Conservation (phyloP, 208 protist species). For the Trypanosoma cruzi region DNA sequence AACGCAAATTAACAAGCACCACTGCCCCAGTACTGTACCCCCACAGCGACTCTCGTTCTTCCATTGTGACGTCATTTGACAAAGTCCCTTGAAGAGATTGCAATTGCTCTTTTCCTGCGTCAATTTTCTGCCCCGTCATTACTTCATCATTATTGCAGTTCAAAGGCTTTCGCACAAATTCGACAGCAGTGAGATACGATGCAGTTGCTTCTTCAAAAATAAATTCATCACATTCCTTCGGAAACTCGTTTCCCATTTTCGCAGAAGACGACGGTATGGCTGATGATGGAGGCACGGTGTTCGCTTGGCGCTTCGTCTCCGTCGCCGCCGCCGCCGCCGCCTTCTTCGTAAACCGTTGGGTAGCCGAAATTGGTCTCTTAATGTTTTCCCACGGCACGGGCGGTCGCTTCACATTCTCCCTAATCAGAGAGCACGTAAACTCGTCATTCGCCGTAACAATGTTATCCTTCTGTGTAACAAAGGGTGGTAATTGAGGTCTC, state of each 20-base stretch:
- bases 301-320: not conserved
- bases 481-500: not conserved
- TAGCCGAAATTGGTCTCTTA: not conserved
- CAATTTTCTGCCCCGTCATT: not conserved
- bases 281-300: not conserved
- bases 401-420: constrained; percentile 3
- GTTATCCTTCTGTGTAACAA: not conserved
- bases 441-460: constrained; percentile 10
- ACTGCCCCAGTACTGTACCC: constrained; percentile 43
- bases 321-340: too few species aligned
- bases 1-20: constrained; percentile 25
- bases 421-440: constrained; percentile 11
- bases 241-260: not conserved
- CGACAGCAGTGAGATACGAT: constrained; percentile 18
- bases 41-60: constrained; percentile 30
- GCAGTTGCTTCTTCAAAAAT: constrained; percentile 17
- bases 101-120: not conserved
- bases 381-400: constrained; percentile 35
- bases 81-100: not conserved
- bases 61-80: not conserved
- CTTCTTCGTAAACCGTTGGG: not conserved
- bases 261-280: too few species aligned
- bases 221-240: not conserved
- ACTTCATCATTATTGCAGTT: not conserved
- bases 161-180: not conserved